Percentiles rank a stretch among this genome's conserved stretches.
These are phyloP conservation scores for Aristolochia fimbriata DNA, from an alignment of 164 flowering plant genomes.

Conservation along the genomic window DNA sequence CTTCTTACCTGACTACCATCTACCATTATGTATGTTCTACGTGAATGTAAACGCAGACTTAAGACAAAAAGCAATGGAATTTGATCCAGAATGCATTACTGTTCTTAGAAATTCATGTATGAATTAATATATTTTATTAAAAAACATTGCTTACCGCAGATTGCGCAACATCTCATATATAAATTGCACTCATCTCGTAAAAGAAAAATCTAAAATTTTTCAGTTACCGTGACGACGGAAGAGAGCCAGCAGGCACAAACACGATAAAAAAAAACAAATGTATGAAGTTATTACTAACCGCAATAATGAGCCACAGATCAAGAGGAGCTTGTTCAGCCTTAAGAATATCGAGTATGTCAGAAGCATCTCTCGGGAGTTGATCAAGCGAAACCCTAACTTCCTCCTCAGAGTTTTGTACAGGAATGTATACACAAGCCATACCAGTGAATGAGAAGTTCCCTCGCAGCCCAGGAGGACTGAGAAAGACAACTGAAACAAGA, in stretches of 20 bases:
- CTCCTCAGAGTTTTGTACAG: constrained; percentile 92
- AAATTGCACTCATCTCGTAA: background rate
- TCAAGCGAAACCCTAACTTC: constrained; percentile 87
- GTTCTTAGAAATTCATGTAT: too few relatives aligned
- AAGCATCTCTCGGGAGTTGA: constrained; percentile 85
- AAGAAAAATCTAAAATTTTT: background rate
- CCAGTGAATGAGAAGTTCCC: too few relatives aligned
- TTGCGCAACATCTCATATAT: background rate
- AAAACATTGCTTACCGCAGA: background rate
- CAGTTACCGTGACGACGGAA: background rate
- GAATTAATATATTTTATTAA: too few relatives aligned
- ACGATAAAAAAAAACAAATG: background rate
- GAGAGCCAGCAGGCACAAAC: background rate
- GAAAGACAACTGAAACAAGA: too few relatives aligned
- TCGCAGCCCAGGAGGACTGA: too few relatives aligned
- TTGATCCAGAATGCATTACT: too few relatives aligned
- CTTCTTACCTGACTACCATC: too few relatives aligned
- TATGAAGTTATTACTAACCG: constrained; percentile 29
- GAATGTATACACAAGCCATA: constrained; percentile 87
- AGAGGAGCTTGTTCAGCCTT: constrained; percentile 99
- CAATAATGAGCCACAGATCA: constrained; percentile 96
- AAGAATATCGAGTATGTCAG: constrained; percentile 94
- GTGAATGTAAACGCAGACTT: background rate
- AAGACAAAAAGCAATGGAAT: too few relatives aligned
- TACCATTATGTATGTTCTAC: background rate